Evolutionary conservation across 257 asterid genomes (phyloP).

Genomic region (Penstemon newberryi): DNA sequence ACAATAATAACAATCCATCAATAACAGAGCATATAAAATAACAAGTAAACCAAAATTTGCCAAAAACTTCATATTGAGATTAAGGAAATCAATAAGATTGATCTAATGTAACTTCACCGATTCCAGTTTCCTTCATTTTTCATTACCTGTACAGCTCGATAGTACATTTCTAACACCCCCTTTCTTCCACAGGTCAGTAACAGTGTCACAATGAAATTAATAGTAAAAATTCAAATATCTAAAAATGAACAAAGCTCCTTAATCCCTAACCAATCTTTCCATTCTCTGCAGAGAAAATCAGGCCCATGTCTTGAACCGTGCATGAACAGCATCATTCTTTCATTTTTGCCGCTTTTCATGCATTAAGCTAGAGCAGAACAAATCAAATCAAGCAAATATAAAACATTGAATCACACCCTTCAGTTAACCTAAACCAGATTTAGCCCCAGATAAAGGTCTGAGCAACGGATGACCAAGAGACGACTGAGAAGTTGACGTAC

Average conservation of each 20-base stretch:
- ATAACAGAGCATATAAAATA: background rate
- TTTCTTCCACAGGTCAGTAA: slow-evolving; percentile 27
- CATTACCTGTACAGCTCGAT: slow-evolving; percentile 44
- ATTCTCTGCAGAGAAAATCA: slow-evolving; percentile 27
- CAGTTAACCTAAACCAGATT: slow-evolving; percentile 65
- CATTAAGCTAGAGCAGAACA: slow-evolving; percentile 27
- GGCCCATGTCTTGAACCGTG: slow-evolving; percentile 2
- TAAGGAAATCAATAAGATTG: slow-evolving; percentile 20
- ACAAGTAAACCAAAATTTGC: background rate
- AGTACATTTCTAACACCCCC: slow-evolving; percentile 36
- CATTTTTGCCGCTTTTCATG: slow-evolving; percentile 24
- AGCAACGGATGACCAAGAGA: slow-evolving; percentile 62
- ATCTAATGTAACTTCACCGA: slow-evolving; percentile 34
- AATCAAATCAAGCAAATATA: slow-evolving; percentile 27
- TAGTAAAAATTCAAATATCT: slow-evolving; percentile 17
- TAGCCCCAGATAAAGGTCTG: slow-evolving; percentile 75
- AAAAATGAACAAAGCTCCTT: slow-evolving; percentile 18
- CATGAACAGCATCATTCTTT: slow-evolving; percentile 21
- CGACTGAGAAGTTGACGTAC: slow-evolving; percentile 61
- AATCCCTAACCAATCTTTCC: slow-evolving; percentile 24
- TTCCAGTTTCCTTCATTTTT: slow-evolving; percentile 33
- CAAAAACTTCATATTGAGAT: slow-evolving; percentile 1
- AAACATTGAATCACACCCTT: slow-evolving; percentile 27
- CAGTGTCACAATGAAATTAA: slow-evolving; percentile 33
- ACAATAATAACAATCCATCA: background rate